Percentiles rank a stretch among this genome's conserved stretches.
Evolutionary conservation across 2,329 filamentous ascomycete species (phyloP).

Genomic region (Emericellopsis cladophorae): DNA sequence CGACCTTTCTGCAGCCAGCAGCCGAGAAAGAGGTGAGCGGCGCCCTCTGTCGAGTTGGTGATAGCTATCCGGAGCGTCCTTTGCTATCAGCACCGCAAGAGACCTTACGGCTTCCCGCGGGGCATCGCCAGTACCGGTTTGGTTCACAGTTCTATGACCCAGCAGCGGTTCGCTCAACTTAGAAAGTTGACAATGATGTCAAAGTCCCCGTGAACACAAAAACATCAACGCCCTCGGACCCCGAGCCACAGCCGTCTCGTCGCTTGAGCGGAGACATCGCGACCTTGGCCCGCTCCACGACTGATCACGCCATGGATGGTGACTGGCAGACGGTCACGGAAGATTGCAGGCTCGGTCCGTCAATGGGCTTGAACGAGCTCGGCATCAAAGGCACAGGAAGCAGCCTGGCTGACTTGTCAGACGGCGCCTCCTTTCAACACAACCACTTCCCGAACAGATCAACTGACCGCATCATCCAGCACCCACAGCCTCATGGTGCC

Average conservation of each 20-base stretch:
- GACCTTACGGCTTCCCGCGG: no score
- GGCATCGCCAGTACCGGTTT: no score
- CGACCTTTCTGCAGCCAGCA: conserved; percentile 20
- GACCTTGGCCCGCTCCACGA: not conserved
- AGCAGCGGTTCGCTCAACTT: conserved; percentile 22
- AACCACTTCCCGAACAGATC: conserved; percentile 8
- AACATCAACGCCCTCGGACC: not conserved
- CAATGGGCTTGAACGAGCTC: conserved; percentile 10
- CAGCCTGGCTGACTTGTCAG: conserved; percentile 29
- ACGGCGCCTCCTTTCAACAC: conserved; percentile 9
- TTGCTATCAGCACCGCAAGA: no score
- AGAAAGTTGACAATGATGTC: conserved; percentile 26
- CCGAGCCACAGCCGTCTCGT: not conserved
- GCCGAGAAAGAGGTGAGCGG: conserved; percentile 30
- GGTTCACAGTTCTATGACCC: conserved; percentile 18
- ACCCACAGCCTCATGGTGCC: conserved; percentile 7
- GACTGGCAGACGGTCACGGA: conserved; percentile 24
- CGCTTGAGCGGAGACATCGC: conserved; percentile 1
- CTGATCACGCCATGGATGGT: conserved; percentile 1
- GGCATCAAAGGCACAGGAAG: conserved; percentile 21
- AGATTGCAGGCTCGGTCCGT: conserved; percentile 10
- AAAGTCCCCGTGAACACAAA: conserved; percentile 18
- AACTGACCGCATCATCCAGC: conserved; percentile 13
- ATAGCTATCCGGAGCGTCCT: no score
- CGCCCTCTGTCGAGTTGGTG: conserved; percentile 16